These are phyloP conservation scores for Pleurozium schreberi DNA, from an alignment of 225 moss, liverwort and hornwort genomes.

Conservation along the genomic window DNA sequence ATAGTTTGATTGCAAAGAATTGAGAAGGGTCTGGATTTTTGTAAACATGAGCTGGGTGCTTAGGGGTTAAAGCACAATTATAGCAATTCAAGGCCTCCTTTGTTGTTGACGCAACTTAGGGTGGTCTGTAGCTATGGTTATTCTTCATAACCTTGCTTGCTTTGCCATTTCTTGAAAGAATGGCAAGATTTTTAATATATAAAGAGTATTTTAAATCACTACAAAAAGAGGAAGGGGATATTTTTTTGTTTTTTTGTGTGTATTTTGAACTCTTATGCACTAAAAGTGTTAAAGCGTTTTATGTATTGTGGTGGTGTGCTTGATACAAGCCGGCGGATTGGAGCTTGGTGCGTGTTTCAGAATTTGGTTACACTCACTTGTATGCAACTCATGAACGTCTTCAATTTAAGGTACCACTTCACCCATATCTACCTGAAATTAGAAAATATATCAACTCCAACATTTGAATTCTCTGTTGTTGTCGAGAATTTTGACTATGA, in stretches of 20 bases:
- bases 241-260: too few species aligned
- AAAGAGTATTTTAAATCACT: neutral
- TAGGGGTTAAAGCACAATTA: too few species aligned
- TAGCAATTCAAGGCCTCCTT: accelerated
- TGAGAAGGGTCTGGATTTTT: too few species aligned
- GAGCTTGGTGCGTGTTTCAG: conserved; percentile 22
- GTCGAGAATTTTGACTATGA: neutral
- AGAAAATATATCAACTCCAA: neutral
- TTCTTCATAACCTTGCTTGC: neutral
- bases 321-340: neutral
- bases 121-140: neutral
- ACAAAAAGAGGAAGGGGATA: too few species aligned
- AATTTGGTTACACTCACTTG: conserved; percentile 11
- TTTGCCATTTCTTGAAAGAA: neutral
- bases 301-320: neutral
- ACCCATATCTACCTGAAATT: neutral
- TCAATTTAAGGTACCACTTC: neutral
- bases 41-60: too few species aligned
- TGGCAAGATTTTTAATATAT: neutral
- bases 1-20: too few species aligned
- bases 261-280: neutral
- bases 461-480: neutral
- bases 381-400: conserved; percentile 9
- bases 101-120: neutral
- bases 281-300: neutral